Base-by-base conservation (phyloP, 441 rosid genomes). In the Gossypium armourianum region DNA sequence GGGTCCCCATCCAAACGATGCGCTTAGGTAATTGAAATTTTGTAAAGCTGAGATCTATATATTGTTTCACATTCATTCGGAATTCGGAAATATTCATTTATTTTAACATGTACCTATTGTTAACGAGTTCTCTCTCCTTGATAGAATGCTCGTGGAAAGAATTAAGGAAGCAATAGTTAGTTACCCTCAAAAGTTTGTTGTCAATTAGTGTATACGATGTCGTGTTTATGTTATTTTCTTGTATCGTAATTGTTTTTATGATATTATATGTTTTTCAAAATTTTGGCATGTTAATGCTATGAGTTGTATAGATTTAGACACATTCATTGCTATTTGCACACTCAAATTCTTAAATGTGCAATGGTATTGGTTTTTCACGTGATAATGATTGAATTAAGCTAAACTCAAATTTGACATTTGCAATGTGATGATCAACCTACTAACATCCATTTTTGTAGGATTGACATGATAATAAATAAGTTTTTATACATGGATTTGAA, bases 401-500 rank as follows among this genome's bases (percentile, higher is more conserved):
- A 4, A 28, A 28, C 32, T 28, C 32, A 28, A 28, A 4, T 28
- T 28, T 28, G 32, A 28, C 32, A 4, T 29, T 29, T 29, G 36
- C 7, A 29, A 29, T 29, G 7, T 29, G 1, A 29, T 29, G 1
- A 29, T 29, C 7, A 29, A 29, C 36, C 7, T 40, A 40, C 10
- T 0, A 45, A 9, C 49, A 47, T 52, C 19, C 52, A 57, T 45
- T 36, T 57, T 61, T 29, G 17, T 23, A 21, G 21, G 50, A 24
- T 23, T 49, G 32, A 57, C 16, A 57, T 21, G 53, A 29, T 4
- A 61, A 12, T 10, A n/a, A 21, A 10, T 2, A 62, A 49, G 10
- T 17, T 49, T 49, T 72, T 71, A 32, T 76, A 79, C 83, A 75
- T 2, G 36, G 36, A 66, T 54, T 60, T 4, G 32, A 7, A 69